phyloP scores from a whole-genome alignment of 1,139 yeast species.

The Saccharomyces pastorianus region DNA sequence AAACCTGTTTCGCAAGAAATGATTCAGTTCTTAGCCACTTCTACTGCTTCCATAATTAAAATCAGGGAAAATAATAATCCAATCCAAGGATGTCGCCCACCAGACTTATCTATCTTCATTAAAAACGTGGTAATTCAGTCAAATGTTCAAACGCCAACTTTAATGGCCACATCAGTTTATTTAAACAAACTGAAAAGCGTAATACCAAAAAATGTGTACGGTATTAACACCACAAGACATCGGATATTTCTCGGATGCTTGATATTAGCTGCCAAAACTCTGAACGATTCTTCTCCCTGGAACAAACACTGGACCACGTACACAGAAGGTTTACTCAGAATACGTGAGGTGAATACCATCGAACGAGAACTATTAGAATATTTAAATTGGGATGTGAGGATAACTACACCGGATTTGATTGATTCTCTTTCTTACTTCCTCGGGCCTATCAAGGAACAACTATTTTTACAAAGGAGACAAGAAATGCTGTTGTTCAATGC shows the following conservation, averaged over 20 bases:
- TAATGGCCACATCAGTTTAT: conserved; percentile 86
- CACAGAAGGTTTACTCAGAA: conserved; percentile 71
- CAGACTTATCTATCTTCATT: conserved; percentile 51
- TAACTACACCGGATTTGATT: conserved; percentile 61
- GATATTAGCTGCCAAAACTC: conserved; percentile 80
- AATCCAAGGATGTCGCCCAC: conserved; percentile 27
- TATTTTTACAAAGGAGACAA: conserved; percentile 10
- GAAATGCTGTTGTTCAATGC: conserved; percentile 15
- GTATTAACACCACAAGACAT: conserved; percentile 91
- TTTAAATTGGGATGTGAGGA: conserved; percentile 75
- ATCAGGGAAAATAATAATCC: conserved; percentile 32
- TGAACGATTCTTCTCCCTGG: conserved; percentile 88
- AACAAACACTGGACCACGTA: conserved; percentile 94
- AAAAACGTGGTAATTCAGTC: conserved; percentile 66
- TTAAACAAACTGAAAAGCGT: conserved; percentile 67
- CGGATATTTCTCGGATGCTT: conserved; percentile 83
- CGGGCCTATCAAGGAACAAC: conserved; percentile 50
- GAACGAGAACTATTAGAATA: conserved; percentile 80
- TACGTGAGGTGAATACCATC: conserved; percentile 79
- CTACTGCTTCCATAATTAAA: conserved; percentile 73
- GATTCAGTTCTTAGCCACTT: conserved; percentile 73
- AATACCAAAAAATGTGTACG: conserved; percentile 83
- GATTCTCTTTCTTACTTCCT: conserved; percentile 67
- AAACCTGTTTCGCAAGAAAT: conserved; percentile 72
- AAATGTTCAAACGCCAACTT: conserved; percentile 89